A percentile compares a stretch with the other conserved stretches of the same genome.
Conservation (phyloP, 176 grass and related monocot genomes). For the Poa annua region DNA sequence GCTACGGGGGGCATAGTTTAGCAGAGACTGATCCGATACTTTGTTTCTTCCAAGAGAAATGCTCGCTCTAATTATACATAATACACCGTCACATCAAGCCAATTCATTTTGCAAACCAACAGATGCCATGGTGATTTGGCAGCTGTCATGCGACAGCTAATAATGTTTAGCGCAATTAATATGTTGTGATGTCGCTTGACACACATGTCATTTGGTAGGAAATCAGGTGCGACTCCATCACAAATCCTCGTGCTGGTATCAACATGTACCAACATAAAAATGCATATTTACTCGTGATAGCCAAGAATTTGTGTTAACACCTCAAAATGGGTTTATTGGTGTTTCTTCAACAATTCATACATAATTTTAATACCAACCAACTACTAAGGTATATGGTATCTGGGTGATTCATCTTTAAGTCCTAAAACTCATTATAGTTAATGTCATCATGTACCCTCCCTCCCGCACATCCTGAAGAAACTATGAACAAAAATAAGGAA, state of each 20-base stretch:
- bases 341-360: not conserved
- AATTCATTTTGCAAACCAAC: not conserved
- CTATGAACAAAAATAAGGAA: not conserved
- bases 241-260: not conserved
- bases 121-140: not conserved
- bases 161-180: not conserved
- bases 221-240: not conserved
- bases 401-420: not conserved
- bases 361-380: not conserved
- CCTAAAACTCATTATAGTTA: not conserved
- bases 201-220: not conserved
- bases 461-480: not conserved
- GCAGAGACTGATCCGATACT: not conserved
- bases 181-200: not conserved
- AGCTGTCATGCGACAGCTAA: not conserved
- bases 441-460: not conserved
- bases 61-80: not conserved
- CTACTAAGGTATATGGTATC: not conserved
- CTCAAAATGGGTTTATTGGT: not conserved
- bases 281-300: not conserved
- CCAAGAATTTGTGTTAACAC: not conserved
- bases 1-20: not conserved
- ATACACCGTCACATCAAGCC: not conserved
- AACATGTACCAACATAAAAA: not conserved
- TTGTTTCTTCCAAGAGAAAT: not conserved